Percentiles rank a stretch among this genome's conserved stretches.
These are phyloP conservation scores for Ophiocordyceps camponoti-floridani DNA, from an alignment of 2,329 filamentous ascomycete genomes.

Conservation along the genomic window DNA sequence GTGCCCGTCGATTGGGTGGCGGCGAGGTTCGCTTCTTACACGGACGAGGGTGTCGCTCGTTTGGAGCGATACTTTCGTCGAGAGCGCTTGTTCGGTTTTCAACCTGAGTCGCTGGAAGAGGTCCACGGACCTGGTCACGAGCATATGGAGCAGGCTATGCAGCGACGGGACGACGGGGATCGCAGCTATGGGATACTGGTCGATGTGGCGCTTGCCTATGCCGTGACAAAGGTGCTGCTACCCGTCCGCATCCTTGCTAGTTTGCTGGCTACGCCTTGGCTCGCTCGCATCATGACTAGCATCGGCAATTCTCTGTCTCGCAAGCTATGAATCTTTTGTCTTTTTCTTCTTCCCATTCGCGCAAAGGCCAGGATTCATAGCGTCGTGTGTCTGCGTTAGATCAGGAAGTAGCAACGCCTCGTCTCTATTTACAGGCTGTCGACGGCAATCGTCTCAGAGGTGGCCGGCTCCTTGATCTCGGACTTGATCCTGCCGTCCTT, in stretches of 20 bases:
- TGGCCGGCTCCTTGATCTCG: neutral
- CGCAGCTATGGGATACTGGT: constrained; percentile 37
- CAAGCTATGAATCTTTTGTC: constrained; percentile 6
- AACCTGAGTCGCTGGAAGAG: constrained; percentile 12
- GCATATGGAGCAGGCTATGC: constrained; percentile 11
- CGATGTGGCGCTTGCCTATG: constrained; percentile 75
- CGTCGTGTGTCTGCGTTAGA: neutral
- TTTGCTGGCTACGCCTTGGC: constrained; percentile 84
- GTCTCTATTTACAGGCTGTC: neutral
- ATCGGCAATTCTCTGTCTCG: constrained; percentile 12
- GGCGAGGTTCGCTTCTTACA: constrained; percentile 28
- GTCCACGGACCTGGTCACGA: constrained; percentile 4
- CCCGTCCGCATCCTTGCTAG: constrained; percentile 61
- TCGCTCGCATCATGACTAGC: constrained; percentile 49
- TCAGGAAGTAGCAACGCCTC: neutral
- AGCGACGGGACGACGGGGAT: constrained; percentile 20
- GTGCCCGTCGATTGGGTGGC: constrained; percentile 41
- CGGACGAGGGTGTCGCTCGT: constrained; percentile 45
- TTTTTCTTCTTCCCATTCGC: neutral
- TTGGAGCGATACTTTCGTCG: constrained; percentile 62
- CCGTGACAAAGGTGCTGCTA: constrained; percentile 71
- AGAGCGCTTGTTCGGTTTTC: constrained; percentile 67
- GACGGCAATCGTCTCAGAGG: neutral
- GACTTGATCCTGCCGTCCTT: constrained; percentile 26
- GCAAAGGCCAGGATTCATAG: neutral